Evolutionary conservation across 176 grass and related monocot species (phyloP).

Genomic region (Stipa capillata): DNA sequence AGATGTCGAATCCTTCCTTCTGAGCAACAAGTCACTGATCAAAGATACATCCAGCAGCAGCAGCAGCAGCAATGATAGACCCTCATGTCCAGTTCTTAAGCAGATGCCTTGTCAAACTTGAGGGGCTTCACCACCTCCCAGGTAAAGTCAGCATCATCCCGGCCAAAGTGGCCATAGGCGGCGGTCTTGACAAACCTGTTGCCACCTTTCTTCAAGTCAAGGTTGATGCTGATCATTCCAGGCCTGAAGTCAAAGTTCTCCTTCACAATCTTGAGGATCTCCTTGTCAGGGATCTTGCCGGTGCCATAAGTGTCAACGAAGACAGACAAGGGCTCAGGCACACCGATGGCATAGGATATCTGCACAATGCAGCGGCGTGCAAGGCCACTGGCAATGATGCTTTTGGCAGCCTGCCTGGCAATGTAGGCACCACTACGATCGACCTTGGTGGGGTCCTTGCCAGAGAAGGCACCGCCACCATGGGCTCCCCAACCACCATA

Average conservation of each 20-base stretch:
- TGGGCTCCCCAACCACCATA: too few relatives aligned
- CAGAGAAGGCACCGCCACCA: too few relatives aligned
- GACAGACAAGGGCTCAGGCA: slow-evolving; percentile 47
- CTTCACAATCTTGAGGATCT: slow-evolving; percentile 52
- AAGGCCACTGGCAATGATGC: too few relatives aligned
- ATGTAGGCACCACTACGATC: too few relatives aligned
- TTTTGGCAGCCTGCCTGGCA: too few relatives aligned
- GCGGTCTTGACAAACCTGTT: too few relatives aligned
- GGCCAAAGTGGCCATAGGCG: slow-evolving; percentile 50
- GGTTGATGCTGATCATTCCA: too few relatives aligned
- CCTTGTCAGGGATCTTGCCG: slow-evolving; percentile 49
- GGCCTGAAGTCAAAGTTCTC: too few relatives aligned
- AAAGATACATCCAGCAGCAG: slow-evolving; percentile 13
- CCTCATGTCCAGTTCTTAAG: background rate
- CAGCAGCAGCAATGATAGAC: background rate
- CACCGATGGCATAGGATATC: slow-evolving; percentile 54
- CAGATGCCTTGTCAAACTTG: slow-evolving; percentile 35
- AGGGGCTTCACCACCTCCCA: too few relatives aligned
- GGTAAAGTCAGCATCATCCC: slow-evolving; percentile 48
- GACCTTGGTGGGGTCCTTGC: too few relatives aligned
- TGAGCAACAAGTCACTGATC: slow-evolving; percentile 34
- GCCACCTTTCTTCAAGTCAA: too few relatives aligned
- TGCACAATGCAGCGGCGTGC: too few relatives aligned
- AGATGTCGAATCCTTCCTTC: slow-evolving; percentile 4
- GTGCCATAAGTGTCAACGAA: slow-evolving; percentile 46